These are phyloP conservation scores for Phaffia tasmanica DNA, from an alignment of 768 basidiomycete species.

Conservation along the genomic window DNA sequence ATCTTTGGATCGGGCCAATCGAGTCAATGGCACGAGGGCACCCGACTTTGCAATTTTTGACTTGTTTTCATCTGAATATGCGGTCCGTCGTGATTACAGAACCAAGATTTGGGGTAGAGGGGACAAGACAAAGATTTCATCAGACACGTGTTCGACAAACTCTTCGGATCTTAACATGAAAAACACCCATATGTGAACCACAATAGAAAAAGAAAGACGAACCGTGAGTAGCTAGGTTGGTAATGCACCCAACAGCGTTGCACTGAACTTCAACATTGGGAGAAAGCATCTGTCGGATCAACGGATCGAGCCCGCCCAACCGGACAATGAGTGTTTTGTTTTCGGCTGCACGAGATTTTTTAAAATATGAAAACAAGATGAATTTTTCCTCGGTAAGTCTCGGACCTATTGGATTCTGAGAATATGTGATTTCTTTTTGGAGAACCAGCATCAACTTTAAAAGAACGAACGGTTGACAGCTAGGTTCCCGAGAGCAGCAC, in stretches of 20 bases:
- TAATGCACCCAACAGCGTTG: constrained; percentile 98
- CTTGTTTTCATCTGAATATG: constrained; percentile 85
- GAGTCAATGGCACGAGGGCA: constrained; percentile 90
- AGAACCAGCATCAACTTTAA: constrained; percentile 5
- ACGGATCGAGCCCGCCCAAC: constrained; percentile 89
- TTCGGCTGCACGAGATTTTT: constrained; percentile 52
- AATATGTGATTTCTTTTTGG: background rate
- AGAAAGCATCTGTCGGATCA: constrained; percentile 94
- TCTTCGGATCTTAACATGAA: background rate
- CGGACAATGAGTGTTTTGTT: constrained; percentile 99
- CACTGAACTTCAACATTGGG: constrained; percentile 99
- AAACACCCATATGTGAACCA: background rate
- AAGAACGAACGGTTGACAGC: constrained; percentile 82
- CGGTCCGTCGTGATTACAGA: background rate
- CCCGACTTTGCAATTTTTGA: constrained; percentile 99
- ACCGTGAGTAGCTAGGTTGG: constrained; percentile 98
- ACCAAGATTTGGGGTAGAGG: constrained; percentile 2
- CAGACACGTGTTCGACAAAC: background rate
- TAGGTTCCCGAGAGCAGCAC: constrained; percentile 91
- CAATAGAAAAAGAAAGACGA: constrained; percentile 29
- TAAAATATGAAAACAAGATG: background rate
- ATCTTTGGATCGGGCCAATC: constrained; percentile 92
- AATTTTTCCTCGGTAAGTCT: background rate
- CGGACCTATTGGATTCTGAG: constrained; percentile 8
- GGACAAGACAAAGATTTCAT: background rate